Evolutionary conservation across 495 filamentous ascomycete genomes (phyloP).

Genomic region (Chaetomium tenue): DNA sequence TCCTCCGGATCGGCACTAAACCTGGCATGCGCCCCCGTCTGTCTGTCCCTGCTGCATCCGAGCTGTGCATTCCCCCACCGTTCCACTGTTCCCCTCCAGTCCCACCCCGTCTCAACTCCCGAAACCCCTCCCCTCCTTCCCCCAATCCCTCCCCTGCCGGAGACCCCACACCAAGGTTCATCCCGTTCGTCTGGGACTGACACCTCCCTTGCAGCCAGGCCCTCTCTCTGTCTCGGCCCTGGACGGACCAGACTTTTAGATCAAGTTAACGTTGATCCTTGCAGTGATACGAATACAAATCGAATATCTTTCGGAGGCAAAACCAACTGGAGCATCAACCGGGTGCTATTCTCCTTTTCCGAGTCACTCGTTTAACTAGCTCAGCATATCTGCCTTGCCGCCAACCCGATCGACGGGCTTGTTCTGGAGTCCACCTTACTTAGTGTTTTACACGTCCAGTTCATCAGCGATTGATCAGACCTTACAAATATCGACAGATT

Average conservation of each 20-base stretch:
- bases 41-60: slow-evolving; percentile 1
- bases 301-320: not conserved
- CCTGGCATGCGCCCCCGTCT: slow-evolving; percentile 13
- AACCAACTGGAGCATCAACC: not conserved
- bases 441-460: not conserved
- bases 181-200: not conserved
- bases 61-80: not conserved
- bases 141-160: not conserved
- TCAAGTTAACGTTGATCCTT: not conserved
- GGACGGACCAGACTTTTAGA: not conserved
- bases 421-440: not conserved
- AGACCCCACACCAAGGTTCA: not conserved
- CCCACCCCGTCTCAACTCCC: slow-evolving; percentile 22
- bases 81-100: too few species aligned
- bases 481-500: slow-evolving; percentile 4
- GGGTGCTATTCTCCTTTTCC: slow-evolving; percentile 15
- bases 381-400: not conserved
- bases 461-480: slow-evolving; percentile 11
- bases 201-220: not conserved
- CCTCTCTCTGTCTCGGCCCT: not conserved
- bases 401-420: not conserved
- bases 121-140: slow-evolving; percentile 24
- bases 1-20: slow-evolving; percentile 14
- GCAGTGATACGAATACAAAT: not conserved
- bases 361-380: not conserved